These are phyloP conservation scores for Botryotinia narcissicola DNA, from an alignment of 2,329 filamentous ascomycete species.

Conservation along the genomic window DNA sequence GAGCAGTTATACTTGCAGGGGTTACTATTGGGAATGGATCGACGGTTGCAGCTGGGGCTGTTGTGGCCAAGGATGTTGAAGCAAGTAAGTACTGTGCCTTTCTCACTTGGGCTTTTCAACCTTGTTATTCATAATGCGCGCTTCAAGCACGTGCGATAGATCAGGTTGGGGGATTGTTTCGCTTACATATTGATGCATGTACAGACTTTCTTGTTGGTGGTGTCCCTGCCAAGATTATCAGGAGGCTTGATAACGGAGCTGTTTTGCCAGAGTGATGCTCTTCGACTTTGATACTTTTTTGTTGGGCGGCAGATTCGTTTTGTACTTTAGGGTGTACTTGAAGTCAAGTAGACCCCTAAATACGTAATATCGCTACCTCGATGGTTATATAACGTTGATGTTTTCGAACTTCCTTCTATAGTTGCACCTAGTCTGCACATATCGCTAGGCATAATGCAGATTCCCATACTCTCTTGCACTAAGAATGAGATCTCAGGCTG, in stretches of 20 bases:
- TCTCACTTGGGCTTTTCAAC: neutral
- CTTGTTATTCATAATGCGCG: neutral
- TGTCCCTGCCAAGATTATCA: conserved; percentile 28
- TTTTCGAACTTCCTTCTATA: neutral
- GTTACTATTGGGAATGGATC: conserved; percentile 53
- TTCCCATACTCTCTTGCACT: neutral
- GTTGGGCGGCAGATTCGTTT: too few relatives aligned
- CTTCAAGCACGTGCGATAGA: neutral
- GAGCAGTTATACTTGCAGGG: conserved; percentile 50
- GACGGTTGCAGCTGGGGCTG: conserved; percentile 51
- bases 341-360: neutral
- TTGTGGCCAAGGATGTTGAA: conserved; percentile 43
- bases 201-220: conserved; percentile 27
- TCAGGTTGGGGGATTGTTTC: neutral
- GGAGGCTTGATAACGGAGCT: neutral
- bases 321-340: neutral
- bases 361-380: neutral
- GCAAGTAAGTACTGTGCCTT: conserved; percentile 8
- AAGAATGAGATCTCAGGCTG: neutral
- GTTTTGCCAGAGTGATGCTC: neutral
- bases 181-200: neutral
- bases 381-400: neutral
- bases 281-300: neutral
- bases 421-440: neutral
- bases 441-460: neutral